Percentiles rank a stretch among this genome's conserved stretches.
Evolutionary conservation across 371 early-diverging fungal species (phyloP).

Genomic region (Actinomucor elegans): DNA sequence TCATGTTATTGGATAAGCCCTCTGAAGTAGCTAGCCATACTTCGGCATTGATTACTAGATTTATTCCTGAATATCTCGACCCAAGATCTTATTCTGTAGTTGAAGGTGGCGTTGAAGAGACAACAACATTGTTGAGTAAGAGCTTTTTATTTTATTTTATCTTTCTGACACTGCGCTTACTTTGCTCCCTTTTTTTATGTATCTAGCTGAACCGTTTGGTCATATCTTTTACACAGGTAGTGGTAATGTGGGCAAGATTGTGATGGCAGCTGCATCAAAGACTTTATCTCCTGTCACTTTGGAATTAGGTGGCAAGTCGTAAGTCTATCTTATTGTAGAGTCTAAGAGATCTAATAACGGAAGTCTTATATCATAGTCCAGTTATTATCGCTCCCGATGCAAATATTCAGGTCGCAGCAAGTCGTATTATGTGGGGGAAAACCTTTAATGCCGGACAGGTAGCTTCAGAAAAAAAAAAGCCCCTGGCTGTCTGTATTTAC

Average conservation of each 20-base stretch:
- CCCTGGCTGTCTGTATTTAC: neutral
- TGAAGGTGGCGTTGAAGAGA: slow-evolving; percentile 75
- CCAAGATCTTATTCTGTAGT: slow-evolving; percentile 61
- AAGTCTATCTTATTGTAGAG: slow-evolving; percentile 8
- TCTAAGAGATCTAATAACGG: too few relatives aligned
- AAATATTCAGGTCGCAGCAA: slow-evolving; percentile 65
- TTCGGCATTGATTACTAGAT: slow-evolving; percentile 54
- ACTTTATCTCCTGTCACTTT: slow-evolving; percentile 79
- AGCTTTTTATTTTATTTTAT: neutral
- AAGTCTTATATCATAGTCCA: too few relatives aligned
- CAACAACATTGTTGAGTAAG: slow-evolving; percentile 64
- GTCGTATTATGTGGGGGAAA: slow-evolving; percentile 79
- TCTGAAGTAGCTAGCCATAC: slow-evolving; percentile 81
- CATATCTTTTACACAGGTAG: slow-evolving; percentile 93
- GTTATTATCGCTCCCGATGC: slow-evolving; percentile 72
- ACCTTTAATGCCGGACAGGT: slow-evolving; percentile 75
- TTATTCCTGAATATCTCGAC: slow-evolving; percentile 80
- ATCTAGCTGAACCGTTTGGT: slow-evolving; percentile 64
- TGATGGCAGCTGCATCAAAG: slow-evolving; percentile 78
- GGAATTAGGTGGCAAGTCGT: slow-evolving; percentile 87
- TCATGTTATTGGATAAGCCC: slow-evolving; percentile 48
- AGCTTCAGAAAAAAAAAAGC: too few relatives aligned
- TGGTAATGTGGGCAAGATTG: slow-evolving; percentile 76
- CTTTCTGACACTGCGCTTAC: too few relatives aligned
- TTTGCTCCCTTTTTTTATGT: too few relatives aligned